Percentiles rank a stretch among this genome's conserved stretches.
phyloP scores from a whole-genome alignment of 2,329 filamentous ascomycete genomes.

The Colletotrichum coccodes region DNA sequence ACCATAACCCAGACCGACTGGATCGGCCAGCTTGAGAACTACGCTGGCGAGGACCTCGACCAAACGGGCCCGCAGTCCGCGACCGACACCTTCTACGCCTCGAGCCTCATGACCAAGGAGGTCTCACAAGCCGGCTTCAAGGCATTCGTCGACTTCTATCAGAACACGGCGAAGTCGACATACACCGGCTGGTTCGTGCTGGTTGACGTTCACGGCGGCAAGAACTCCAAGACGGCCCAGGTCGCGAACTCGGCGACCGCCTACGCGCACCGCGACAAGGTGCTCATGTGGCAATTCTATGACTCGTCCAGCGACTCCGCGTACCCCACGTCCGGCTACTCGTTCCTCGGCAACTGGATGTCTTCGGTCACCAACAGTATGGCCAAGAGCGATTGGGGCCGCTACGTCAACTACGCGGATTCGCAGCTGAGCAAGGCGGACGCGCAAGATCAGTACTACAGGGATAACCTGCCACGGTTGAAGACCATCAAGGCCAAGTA shows the following conservation, averaged over 20 bases:
- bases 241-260: slow-evolving; percentile 41
- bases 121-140: slow-evolving; percentile 37
- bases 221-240: slow-evolving; percentile 48
- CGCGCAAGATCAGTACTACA: slow-evolving; percentile 62
- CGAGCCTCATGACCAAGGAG: slow-evolving; percentile 41
- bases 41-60: slow-evolving; percentile 32
- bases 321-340: slow-evolving; percentile 47
- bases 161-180: slow-evolving; percentile 34
- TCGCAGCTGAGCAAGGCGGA: slow-evolving; percentile 54
- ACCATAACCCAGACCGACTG: slow-evolving; percentile 32
- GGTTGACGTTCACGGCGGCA: slow-evolving; percentile 46
- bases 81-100: slow-evolving; percentile 42
- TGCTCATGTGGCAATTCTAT: slow-evolving; percentile 62
- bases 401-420: slow-evolving; percentile 66
- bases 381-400: slow-evolving; percentile 51
- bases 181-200: slow-evolving; percentile 45
- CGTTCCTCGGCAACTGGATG: slow-evolving; percentile 53
- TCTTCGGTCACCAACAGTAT: slow-evolving; percentile 48
- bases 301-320: slow-evolving; percentile 45
- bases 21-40: slow-evolving; percentile 37
- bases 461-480: slow-evolving; percentile 48
- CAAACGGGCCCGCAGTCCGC: slow-evolving; percentile 39
- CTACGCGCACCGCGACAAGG: slow-evolving; percentile 53
- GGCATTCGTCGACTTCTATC: slow-evolving; percentile 41
- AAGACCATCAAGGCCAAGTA: slow-evolving; percentile 49